Evolutionary conservation across 2,329 filamentous ascomycete genomes (phyloP), one percentile per base, ranked within the genome.

Genomic region (Cryphonectria japonica): DNA sequence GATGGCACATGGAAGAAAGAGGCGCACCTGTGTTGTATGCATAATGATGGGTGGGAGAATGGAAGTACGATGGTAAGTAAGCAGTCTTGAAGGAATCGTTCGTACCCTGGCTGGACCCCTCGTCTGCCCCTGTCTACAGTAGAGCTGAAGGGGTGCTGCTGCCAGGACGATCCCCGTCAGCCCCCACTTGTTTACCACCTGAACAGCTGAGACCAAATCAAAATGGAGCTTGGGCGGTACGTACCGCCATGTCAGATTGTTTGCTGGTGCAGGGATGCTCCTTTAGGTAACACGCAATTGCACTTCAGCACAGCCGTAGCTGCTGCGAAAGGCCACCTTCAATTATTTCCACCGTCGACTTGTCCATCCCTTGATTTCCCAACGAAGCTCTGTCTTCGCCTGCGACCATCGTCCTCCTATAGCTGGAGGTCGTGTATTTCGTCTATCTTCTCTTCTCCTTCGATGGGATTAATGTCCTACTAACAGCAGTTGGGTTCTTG

Each of bases 241-340:
- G 34, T 62, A 62, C 61, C 61, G 9, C 61, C n/a, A 26, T 64
- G 61, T 39, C 37, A 46, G 61, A 64, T 64, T 64, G 61, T 39
- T 62, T 64, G 61, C 39, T 64, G n/a, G n/a, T 39, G 26, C 61
- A 64, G 61, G 61, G 61, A 32, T 64, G 61, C 37, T 29, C 22
- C 41, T 29, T 16, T 64, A 39, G 63, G n/a, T 41, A 65, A 65
- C 43, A 65, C 63, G 63, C 43, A 50, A 34, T 43, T 50, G 63
- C 61, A 29, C 37, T 26, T 65, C 63, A n/a, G 41, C 41, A 32
- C 63, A 50, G 39, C 43, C 41, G 41, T 50, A 65, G 63, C 43
- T 65, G 67, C 67, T 69, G 62, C 62, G 64, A 71, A 63, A 72
- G 70, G 70, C 70, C 70, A 72, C 70, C 67, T 65, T 65, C 63